These are phyloP conservation scores for Xylariaceae sp. DNA, from an alignment of 2,329 filamentous ascomycete species.

Conservation along the genomic window DNA sequence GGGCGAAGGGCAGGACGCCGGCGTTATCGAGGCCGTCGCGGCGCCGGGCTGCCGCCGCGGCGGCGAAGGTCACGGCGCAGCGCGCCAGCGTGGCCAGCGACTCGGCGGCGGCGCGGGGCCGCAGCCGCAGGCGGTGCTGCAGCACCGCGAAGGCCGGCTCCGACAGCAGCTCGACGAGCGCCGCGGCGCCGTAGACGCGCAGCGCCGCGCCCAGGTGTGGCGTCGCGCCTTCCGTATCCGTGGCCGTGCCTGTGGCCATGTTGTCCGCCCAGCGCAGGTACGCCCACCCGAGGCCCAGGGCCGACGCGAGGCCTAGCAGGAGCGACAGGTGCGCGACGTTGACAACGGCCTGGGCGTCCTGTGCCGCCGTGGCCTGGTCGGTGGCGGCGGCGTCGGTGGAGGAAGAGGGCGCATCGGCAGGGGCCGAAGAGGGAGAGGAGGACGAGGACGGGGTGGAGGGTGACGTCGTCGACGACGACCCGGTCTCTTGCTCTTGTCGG, in stretches of 20 bases:
- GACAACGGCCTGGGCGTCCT: slow-evolving; percentile 65
- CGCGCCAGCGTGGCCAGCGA: slow-evolving; percentile 71
- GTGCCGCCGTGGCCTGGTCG: slow-evolving; percentile 16
- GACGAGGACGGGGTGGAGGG: slow-evolving; percentile 18
- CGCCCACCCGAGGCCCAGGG: slow-evolving; percentile 54
- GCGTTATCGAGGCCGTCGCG: slow-evolving; percentile 37
- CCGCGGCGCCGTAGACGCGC: slow-evolving; percentile 47
- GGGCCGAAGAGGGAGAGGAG: slow-evolving; percentile 4
- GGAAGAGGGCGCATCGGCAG: too few species aligned
- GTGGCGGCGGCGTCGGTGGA: not conserved
- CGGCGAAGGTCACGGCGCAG: slow-evolving; percentile 65
- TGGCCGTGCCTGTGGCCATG: too few species aligned
- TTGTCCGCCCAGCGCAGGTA: slow-evolving; percentile 54
- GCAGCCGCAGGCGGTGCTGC: slow-evolving; percentile 74
- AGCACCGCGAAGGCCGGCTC: slow-evolving; percentile 88
- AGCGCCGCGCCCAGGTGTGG: slow-evolving; percentile 54
- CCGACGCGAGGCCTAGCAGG: slow-evolving; percentile 57
- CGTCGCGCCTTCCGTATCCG: slow-evolving; percentile 41
- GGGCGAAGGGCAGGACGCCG: slow-evolving; percentile 80
- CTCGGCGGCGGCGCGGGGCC: slow-evolving; percentile 74
- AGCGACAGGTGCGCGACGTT: slow-evolving; percentile 83
- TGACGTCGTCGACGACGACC: too few species aligned
- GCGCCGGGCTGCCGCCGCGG: slow-evolving; percentile 56
- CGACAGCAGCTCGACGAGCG: slow-evolving; percentile 67
- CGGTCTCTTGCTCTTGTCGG: not conserved